Conservation (phyloP, 2,329 filamentous ascomycete genomes). For the Neofusicoccum parvum region DNA sequence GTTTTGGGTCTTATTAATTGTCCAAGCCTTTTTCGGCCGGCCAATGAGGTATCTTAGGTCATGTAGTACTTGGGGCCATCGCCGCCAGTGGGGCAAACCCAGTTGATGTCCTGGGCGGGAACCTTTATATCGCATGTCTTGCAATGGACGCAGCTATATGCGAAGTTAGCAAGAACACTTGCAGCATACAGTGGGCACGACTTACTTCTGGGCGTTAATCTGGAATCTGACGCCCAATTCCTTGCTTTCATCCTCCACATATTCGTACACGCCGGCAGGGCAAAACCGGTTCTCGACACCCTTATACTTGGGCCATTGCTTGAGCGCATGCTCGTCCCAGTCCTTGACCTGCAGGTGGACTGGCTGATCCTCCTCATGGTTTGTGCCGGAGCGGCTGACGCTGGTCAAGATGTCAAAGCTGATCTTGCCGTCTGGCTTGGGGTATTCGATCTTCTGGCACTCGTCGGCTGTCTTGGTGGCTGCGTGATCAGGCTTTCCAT, state of each 20-base stretch:
- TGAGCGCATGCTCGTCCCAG: constrained; percentile 85
- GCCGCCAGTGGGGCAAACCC: constrained; percentile 84
- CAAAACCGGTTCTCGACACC: constrained; percentile 96
- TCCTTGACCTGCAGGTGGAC: constrained; percentile 94
- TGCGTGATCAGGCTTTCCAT: constrained; percentile 75
- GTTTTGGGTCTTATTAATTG: background rate
- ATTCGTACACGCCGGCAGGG: constrained; percentile 96
- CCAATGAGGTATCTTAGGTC: constrained; percentile 44
- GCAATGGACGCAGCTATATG: constrained; percentile 88
- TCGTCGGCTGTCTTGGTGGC: constrained; percentile 79
- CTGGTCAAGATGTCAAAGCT: constrained; percentile 95
- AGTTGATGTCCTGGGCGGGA: constrained; percentile 95
- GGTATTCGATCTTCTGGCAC: constrained; percentile 89
- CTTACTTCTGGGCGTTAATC: constrained; percentile 97
- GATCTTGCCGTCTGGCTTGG: constrained; percentile 93
- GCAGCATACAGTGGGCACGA: constrained; percentile 40
- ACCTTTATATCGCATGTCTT: constrained; percentile 99
- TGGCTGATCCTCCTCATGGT: constrained; percentile 98
- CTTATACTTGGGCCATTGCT: constrained; percentile 84
- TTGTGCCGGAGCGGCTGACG: constrained; percentile 92
- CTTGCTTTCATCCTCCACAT: constrained; percentile 89
- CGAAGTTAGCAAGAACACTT: constrained; percentile 26
- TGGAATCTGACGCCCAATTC: constrained; percentile 90
- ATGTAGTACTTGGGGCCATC: constrained; percentile 70
- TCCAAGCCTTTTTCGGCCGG: background rate